Evolutionary conservation across 176 grass and related monocot genomes (phyloP).

Genomic region (Phoenix dactylifera): DNA sequence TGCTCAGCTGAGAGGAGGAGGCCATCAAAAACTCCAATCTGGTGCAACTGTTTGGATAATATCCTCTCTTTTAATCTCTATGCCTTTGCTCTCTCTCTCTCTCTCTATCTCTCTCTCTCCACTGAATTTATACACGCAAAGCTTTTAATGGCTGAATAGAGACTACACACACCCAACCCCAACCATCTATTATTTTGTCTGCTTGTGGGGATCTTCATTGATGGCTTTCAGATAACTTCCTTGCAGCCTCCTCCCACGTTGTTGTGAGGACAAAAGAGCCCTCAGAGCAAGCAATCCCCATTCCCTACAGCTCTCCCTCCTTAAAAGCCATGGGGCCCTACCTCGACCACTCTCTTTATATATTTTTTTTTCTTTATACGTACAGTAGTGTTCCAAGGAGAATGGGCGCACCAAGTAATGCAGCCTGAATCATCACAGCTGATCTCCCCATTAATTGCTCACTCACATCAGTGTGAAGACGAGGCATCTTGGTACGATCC

Average conservation of each 20-base stretch:
- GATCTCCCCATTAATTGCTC: slow-evolving; percentile 38
- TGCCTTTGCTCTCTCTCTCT: slow-evolving; percentile 15
- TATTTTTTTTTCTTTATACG: neutral
- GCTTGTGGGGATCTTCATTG: slow-evolving; percentile 60
- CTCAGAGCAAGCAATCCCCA: slow-evolving; percentile 25
- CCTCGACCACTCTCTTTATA: neutral
- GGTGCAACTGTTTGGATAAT: slow-evolving; percentile 7
- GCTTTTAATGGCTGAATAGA: slow-evolving; percentile 88
- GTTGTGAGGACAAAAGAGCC: slow-evolving; percentile 32
- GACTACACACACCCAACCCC: slow-evolving; percentile 61
- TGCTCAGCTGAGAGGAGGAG: too few relatives aligned
- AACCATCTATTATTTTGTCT: slow-evolving; percentile 68
- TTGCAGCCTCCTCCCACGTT: slow-evolving; percentile 19
- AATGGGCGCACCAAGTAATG: neutral
- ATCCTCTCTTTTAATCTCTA: slow-evolving; percentile 14
- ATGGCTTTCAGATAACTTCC: slow-evolving; percentile 44
- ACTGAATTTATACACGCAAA: slow-evolving; percentile 53
- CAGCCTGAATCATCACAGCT: slow-evolving; percentile 1
- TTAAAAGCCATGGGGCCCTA: neutral
- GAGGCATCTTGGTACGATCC: slow-evolving; percentile 69
- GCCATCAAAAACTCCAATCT: neutral
- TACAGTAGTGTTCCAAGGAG: too few relatives aligned
- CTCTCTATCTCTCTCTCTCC: neutral
- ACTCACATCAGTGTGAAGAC: slow-evolving; percentile 69
- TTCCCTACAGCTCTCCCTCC: slow-evolving; percentile 5